Evolutionary conservation across 805 yeast species (phyloP), one percentile per base, ranked within the genome.

Genomic region (Yamadazyma insecticola): DNA sequence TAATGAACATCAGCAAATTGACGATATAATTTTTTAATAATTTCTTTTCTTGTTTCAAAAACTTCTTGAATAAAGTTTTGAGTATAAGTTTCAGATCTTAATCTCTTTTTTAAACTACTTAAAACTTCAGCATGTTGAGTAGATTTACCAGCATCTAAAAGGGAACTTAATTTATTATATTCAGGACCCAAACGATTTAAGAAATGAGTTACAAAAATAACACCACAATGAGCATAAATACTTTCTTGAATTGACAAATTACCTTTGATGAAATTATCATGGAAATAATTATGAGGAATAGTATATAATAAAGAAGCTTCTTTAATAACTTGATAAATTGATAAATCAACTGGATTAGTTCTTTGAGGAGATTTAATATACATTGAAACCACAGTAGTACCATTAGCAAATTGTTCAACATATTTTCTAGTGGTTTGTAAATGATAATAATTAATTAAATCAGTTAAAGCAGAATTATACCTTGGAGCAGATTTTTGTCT

Each of bases 291-390:
- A 57, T 83, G 79, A 30, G 98, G 98, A 44, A 90, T 76, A 47
- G 96, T 84, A 62, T 84, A 92, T 44, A 90, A 70, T 48, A 92
- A 71, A 4, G 97, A 87, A 21, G 96, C 95, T 61, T 90, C 98
- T 64, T 86, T 88, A 51, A 85, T 81, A 39, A 90, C 82, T 67
- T 90, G 97, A 55, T 79, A 79, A 42, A 89, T 79, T 15, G 94
- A 79, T 48, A 82, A 70, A 48, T 87, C 90, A 36, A 78, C 69
- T 3, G 79, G 76, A 15, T 67, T 44, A 17, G 45, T 50, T 52
- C 48, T 58, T 15, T 28, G 27, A n/a, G 24, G 28, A 35, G 85
- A 81, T 28, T 75, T 75, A 50, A 90, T 72, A 60, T 92, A 92
- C 69, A 88, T 74, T 22, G 97, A 88, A 48, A 88, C 76, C 32